phyloP scores from a whole-genome alignment of 139 green algal species.

The Coccomyxa sp. region DNA sequence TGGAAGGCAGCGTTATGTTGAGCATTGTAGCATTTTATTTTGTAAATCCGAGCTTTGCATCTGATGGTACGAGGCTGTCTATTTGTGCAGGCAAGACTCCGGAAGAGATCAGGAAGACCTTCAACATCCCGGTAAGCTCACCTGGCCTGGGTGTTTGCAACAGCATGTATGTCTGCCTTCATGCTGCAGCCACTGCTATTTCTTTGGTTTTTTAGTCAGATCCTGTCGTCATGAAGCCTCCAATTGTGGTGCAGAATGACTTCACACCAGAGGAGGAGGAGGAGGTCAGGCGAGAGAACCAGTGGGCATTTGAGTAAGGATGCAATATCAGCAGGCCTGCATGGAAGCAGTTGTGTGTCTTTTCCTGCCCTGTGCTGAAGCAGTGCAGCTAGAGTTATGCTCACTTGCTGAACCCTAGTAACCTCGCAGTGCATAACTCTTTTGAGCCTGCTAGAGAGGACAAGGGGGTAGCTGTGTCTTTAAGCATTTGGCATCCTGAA shows the following conservation, averaged over 20 bases:
- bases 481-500: too few relatives aligned
- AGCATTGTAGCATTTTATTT: background rate
- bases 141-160: background rate
- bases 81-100: constrained; percentile 64
- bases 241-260: constrained; percentile 65
- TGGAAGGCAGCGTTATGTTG: background rate
- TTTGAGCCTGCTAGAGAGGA: too few relatives aligned
- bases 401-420: too few relatives aligned
- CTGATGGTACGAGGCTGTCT: background rate
- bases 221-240: background rate
- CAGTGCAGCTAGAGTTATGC: too few relatives aligned
- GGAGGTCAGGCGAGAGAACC: constrained; percentile 90
- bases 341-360: too few relatives aligned
- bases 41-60: background rate
- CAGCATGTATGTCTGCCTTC: background rate
- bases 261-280: constrained; percentile 96
- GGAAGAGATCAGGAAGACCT: constrained; percentile 94
- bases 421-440: too few relatives aligned
- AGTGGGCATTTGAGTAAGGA: constrained; percentile 87
- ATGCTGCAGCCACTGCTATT: background rate
- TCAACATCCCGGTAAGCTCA: constrained; percentile 86
- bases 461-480: too few relatives aligned
- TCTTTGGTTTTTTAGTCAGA: background rate
- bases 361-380: too few relatives aligned
- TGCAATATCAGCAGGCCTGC: too few relatives aligned